Evolutionary conservation across 2,329 filamentous ascomycete genomes (phyloP).

Genomic region (Coleophoma cylindrospora): DNA sequence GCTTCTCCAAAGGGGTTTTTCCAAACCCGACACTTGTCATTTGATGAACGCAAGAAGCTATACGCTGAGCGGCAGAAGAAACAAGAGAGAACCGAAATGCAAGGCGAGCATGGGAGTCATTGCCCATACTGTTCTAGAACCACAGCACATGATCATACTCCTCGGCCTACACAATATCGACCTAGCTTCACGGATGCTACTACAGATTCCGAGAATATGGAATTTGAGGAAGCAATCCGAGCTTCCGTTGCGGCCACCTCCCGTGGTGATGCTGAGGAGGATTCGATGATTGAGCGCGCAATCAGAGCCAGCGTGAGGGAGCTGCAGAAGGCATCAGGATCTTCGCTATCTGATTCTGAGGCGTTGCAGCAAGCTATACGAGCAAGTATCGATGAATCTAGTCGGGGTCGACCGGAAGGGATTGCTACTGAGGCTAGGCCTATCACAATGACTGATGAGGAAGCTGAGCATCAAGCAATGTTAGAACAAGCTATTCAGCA

Average conservation of each 20-base stretch:
- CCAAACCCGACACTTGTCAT: constrained; percentile 40
- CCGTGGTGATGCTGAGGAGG: constrained; percentile 62
- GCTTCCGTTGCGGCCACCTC: constrained; percentile 67
- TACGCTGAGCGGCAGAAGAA: constrained; percentile 39
- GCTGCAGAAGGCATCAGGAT: constrained; percentile 33
- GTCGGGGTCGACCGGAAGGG: constrained; percentile 9
- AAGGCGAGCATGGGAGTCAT: constrained; percentile 10
- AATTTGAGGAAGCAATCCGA: constrained; percentile 68
- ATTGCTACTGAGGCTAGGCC: not conserved
- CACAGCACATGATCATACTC: constrained; percentile 15
- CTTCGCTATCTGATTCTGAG: constrained; percentile 27
- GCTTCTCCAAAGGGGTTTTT: constrained; percentile 38
- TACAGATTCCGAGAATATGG: constrained; percentile 36
- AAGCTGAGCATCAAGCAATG: constrained; percentile 52
- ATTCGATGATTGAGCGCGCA: constrained; percentile 65
- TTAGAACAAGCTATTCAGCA: constrained; percentile 51
- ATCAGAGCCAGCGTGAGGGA: constrained; percentile 68
- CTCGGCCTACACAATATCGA: constrained; percentile 10
- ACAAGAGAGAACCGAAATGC: constrained; percentile 18
- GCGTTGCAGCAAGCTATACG: constrained; percentile 42
- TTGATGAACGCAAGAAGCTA: constrained; percentile 46
- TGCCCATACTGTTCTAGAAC: constrained; percentile 19
- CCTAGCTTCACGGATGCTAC: constrained; percentile 8
- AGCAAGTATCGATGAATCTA: constrained; percentile 41
- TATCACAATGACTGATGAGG: constrained; percentile 20